Conservation (phyloP, 805 yeast genomes). For the Cyberlindnera xishuangbannaensis region DNA sequence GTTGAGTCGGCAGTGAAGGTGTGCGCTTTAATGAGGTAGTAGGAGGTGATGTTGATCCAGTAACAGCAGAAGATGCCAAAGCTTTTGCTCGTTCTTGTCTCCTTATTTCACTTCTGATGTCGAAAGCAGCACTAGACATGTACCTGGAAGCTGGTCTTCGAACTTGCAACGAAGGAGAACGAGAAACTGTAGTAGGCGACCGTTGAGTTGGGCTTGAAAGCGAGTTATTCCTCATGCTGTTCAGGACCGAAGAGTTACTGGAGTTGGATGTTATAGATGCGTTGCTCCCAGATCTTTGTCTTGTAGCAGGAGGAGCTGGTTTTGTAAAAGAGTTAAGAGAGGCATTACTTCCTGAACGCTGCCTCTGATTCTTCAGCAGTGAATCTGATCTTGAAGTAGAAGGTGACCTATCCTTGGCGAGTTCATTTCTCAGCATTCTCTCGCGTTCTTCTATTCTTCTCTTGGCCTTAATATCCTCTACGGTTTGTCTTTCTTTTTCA, state of each 20-base stretch:
- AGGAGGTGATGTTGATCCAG: not conserved
- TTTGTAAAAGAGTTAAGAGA: no score
- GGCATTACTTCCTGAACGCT: constrained; percentile 17
- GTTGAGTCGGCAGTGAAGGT: constrained; percentile 13
- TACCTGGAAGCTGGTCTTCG: constrained; percentile 21
- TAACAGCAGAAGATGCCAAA: no score
- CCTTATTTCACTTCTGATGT: constrained; percentile 23
- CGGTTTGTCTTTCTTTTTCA: constrained; percentile 9
- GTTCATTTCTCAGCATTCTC: constrained; percentile 13
- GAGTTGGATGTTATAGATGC: constrained; percentile 17
- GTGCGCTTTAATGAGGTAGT: constrained; percentile 4
- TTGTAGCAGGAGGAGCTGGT: constrained; percentile 3
- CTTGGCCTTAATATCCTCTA: constrained; percentile 12
- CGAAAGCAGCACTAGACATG: constrained; percentile 24
- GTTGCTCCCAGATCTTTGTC: constrained; percentile 18
- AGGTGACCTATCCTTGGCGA: constrained; percentile 16
- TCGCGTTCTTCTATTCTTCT: constrained; percentile 17
- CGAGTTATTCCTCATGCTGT: constrained; percentile 10
- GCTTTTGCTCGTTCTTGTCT: constrained; percentile 19
- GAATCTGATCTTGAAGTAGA: constrained; percentile 15
- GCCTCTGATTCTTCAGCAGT: constrained; percentile 1
- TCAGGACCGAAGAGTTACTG: constrained; percentile 11
- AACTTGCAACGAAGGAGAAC: constrained; percentile 16
- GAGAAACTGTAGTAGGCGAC: constrained; percentile 17
- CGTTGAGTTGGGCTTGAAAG: constrained; percentile 3